Percentiles rank a stretch among this genome's conserved stretches.
These are phyloP conservation scores for Corymbia citriodora DNA, from an alignment of 441 rosid species.

Conservation along the genomic window DNA sequence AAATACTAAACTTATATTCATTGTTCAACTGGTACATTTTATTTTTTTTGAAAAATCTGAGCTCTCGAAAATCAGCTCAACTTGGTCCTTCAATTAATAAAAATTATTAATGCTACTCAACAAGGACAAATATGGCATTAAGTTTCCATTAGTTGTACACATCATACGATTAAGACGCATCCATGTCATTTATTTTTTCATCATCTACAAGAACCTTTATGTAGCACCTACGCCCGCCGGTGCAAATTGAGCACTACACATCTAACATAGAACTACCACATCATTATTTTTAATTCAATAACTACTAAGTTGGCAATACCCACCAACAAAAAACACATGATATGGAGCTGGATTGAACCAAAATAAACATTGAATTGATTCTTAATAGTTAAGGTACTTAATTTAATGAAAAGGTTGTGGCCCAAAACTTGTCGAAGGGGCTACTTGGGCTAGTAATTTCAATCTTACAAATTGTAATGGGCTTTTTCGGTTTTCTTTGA, in stretches of 20 bases:
- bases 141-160: neutral
- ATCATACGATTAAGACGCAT: neutral
- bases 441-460: neutral
- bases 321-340: neutral
- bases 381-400: neutral
- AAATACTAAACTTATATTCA: neutral
- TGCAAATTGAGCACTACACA: neutral
- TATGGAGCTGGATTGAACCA: neutral
- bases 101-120: neutral
- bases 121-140: neutral
- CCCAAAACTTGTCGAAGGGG: neutral
- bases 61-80: neutral
- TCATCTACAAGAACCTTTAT: neutral
- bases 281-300: neutral
- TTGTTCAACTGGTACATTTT: neutral
- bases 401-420: neutral
- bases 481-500: neutral
- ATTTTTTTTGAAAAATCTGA: neutral
- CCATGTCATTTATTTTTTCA: neutral
- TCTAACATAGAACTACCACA: neutral
- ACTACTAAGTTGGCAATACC: neutral
- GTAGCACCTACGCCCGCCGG: neutral
- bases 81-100: neutral
- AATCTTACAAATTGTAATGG: neutral
- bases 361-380: neutral